These are phyloP conservation scores for Cyclotella atomus DNA, from an alignment of 108 stramenopile species.

Conservation along the genomic window DNA sequence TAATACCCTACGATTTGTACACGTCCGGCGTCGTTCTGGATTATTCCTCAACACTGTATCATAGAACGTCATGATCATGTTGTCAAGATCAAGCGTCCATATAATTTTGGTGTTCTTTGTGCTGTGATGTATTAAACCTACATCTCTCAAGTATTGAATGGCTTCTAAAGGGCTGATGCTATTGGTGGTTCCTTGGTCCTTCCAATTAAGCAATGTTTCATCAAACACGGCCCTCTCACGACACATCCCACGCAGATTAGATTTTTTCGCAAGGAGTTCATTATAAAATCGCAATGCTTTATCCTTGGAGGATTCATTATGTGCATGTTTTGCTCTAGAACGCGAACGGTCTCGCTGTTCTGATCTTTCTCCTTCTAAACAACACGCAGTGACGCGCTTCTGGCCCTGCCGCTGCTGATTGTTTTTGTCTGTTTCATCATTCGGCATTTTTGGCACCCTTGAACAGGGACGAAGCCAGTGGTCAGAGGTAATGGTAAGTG, in stretches of 20 bases:
- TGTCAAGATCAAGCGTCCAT: not conserved
- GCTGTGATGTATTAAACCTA: not conserved
- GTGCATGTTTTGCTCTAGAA: not conserved
- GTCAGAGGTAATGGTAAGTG: no score
- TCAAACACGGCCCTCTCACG: not conserved
- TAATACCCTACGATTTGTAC: not conserved
- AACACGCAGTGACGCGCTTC: not conserved
- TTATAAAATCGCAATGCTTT: not conserved
- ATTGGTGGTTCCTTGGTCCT: not conserved
- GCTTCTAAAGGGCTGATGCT: not conserved
- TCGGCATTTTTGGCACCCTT: no score
- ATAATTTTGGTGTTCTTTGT: not conserved
- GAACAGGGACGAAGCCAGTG: no score
- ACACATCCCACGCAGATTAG: not conserved
- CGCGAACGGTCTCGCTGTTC: not conserved
- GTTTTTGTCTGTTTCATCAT: no score
- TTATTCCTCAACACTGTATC: not conserved
- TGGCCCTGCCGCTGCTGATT: no score
- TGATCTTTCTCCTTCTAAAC: not conserved
- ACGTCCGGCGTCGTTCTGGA: not conserved
- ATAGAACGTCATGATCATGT: not conserved
- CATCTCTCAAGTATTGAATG: not conserved
- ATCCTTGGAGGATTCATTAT: not conserved
- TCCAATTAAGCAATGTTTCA: not conserved
- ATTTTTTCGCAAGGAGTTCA: not conserved